A percentile compares a stretch with the other conserved stretches of the same genome.
These are phyloP conservation scores for Penicillium fuscoglaucum DNA, from an alignment of 2,329 filamentous ascomycete species.

Conservation along the genomic window DNA sequence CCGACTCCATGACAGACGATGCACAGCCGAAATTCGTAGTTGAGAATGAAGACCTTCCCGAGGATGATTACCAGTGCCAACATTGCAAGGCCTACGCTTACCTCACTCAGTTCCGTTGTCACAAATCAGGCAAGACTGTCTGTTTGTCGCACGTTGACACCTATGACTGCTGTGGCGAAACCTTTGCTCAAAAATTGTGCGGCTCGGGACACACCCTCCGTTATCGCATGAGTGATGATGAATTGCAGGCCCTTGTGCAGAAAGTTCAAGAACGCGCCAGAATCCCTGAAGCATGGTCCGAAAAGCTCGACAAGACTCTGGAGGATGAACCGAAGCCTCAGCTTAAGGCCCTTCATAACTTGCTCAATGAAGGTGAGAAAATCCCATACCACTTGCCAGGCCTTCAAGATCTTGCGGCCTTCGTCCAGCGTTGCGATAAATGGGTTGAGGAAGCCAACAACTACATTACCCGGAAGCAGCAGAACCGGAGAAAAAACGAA, in stretches of 20 bases:
- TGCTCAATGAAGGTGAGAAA: slow-evolving; percentile 91
- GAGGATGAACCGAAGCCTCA: slow-evolving; percentile 82
- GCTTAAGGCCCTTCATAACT: slow-evolving; percentile 77
- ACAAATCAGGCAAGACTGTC: slow-evolving; percentile 74
- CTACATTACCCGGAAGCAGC: slow-evolving; percentile 95
- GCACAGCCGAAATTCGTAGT: slow-evolving; percentile 65
- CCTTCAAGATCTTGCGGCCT: slow-evolving; percentile 76
- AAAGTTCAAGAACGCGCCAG: slow-evolving; percentile 84
- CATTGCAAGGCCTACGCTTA: slow-evolving; percentile 93
- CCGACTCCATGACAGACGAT: slow-evolving; percentile 44
- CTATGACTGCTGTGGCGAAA: slow-evolving; percentile 74
- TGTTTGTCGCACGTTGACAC: slow-evolving; percentile 80
- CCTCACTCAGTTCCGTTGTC: slow-evolving; percentile 84
- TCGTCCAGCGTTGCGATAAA: slow-evolving; percentile 94
- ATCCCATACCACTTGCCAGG: slow-evolving; percentile 88
- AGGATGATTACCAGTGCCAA: slow-evolving; percentile 89
- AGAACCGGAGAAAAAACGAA: slow-evolving; percentile 93
- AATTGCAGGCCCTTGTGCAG: slow-evolving; percentile 64
- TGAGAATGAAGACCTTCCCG: slow-evolving; percentile 73
- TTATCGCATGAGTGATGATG: slow-evolving; percentile 74
- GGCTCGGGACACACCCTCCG: slow-evolving; percentile 72
- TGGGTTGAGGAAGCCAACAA: slow-evolving; percentile 97
- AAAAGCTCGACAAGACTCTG: slow-evolving; percentile 81
- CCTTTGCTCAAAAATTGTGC: slow-evolving; percentile 65
- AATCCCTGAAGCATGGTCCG: slow-evolving; percentile 83